Conservation (phyloP, 441 rosid genomes). For the Erysimum cheiri region DNA sequence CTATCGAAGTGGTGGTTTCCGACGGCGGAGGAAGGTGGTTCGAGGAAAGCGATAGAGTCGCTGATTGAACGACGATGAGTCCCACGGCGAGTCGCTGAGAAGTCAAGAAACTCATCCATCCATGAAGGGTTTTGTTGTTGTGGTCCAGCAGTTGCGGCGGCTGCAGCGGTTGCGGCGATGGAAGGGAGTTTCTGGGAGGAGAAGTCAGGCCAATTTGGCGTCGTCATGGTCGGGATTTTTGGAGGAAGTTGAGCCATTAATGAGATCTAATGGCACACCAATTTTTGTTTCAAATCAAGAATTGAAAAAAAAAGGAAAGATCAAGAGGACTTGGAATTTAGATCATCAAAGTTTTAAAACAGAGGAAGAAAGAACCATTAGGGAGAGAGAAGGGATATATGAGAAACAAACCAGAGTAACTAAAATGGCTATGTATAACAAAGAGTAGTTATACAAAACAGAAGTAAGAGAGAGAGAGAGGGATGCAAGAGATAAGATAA, state of each 20-base stretch:
- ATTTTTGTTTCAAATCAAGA: background rate
- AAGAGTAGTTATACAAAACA: conserved; percentile 47
- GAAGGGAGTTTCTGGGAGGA: conserved; percentile 42
- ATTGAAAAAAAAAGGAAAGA: background rate
- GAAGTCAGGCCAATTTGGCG: conserved; percentile 75
- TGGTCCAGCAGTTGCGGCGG: conserved; percentile 33
- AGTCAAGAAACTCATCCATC: conserved; percentile 96
- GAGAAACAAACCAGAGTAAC: conserved; percentile 38
- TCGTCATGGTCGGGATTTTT: conserved; percentile 75
- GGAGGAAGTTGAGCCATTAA: conserved; percentile 94
- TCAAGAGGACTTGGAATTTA: conserved; percentile 21
- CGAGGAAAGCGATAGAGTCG: conserved; percentile 70
- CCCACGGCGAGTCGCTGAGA: conserved; percentile 72
- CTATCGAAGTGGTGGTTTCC: conserved; percentile 52
- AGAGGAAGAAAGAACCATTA: conserved; percentile 24
- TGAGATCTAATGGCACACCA: conserved; percentile 35
- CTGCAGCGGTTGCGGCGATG: conserved; percentile 33
- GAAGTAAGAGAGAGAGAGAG: conserved; percentile 28
- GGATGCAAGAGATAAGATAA: conserved; percentile 38
- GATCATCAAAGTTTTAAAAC: conserved; percentile 15
- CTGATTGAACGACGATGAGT: conserved; percentile 84
- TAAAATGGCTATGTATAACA: conserved; percentile 45
- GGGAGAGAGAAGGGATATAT: conserved; percentile 31
- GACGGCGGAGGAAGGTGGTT: conserved; percentile 45
- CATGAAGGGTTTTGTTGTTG: conserved; percentile 62